phyloP scores from a whole-genome alignment of 352 stramenopile genomes.

The Phytophthora cryptogea region DNA sequence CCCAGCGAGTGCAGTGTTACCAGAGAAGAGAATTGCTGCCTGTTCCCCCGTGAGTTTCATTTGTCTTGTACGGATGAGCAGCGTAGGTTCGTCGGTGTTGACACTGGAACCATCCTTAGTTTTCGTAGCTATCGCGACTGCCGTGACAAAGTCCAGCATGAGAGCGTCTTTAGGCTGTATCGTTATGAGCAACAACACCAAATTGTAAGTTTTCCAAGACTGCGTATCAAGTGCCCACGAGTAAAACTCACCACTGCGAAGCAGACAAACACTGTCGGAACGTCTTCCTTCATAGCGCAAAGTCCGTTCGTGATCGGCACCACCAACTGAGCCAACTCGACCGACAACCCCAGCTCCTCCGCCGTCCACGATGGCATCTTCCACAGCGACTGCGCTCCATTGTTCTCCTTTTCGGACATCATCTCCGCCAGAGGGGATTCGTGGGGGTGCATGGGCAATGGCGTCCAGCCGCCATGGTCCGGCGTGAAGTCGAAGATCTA shows the following conservation, averaged over 20 bases:
- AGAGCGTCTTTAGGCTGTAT: constrained; percentile 42
- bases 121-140: constrained; percentile 31
- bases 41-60: constrained; percentile 48
- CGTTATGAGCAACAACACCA: not conserved
- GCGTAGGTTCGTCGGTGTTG: constrained; percentile 3
- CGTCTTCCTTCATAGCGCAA: constrained; percentile 32
- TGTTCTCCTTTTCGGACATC: constrained; percentile 31
- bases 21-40: constrained; percentile 40
- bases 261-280: constrained; percentile 40
- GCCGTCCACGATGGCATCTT: constrained; percentile 49
- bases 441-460: constrained; percentile 31
- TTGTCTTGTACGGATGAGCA: constrained; percentile 58
- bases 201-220: not conserved
- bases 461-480: constrained; percentile 55
- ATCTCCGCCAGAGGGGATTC: constrained; percentile 40
- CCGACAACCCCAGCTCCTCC: constrained; percentile 51
- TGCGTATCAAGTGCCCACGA: not conserved
- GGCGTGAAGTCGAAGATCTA: constrained; percentile 80
- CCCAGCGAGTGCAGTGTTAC: constrained; percentile 11
- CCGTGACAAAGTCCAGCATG: constrained; percentile 56
- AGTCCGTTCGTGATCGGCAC: constrained; percentile 57
- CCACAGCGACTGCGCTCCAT: constrained; percentile 46
- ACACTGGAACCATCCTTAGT: not conserved
- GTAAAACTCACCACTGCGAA: constrained; percentile 38
- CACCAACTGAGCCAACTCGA: constrained; percentile 44